Evolutionary conservation across 495 filamentous ascomycete genomes (phyloP).

Genomic region (Astrocystis sublimbata): DNA sequence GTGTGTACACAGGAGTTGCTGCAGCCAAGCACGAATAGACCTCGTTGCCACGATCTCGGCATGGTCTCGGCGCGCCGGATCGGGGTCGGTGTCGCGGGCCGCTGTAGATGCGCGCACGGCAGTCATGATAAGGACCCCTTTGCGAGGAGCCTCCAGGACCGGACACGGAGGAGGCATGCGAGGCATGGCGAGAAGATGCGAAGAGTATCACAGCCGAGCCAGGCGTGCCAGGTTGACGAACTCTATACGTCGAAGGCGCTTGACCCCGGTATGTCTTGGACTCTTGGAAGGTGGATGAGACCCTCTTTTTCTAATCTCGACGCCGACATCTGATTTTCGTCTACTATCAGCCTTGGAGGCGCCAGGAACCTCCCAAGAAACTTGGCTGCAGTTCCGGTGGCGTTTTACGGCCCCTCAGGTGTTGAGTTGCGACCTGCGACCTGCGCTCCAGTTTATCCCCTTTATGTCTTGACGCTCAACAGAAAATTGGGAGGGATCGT

Average conservation of each 20-base stretch:
- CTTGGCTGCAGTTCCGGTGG: slow-evolving; percentile 2
- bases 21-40: slow-evolving; percentile 16
- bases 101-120: slow-evolving; percentile 9
- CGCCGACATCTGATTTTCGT: no score
- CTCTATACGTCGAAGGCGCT: no score
- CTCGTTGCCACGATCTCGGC: slow-evolving; percentile 3
- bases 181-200: not conserved
- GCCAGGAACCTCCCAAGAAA: slow-evolving; percentile 4
- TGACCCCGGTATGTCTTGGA: slow-evolving; percentile 1
- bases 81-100: slow-evolving; percentile 11
- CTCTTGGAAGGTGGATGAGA: slow-evolving; percentile 16
- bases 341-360: not conserved
- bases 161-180: slow-evolving; percentile 1
- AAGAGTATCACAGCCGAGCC: not conserved
- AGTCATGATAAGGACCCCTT: slow-evolving; percentile 4
- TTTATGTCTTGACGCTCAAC: no score
- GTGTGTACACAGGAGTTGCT: not conserved
- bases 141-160: not conserved
- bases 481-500: not conserved
- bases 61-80: slow-evolving; percentile 18
- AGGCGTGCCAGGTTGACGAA: no score
- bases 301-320: slow-evolving; percentile 13
- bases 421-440: not conserved
- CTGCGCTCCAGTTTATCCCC: no score
- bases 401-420: no score